Evolutionary conservation across 257 asterid species (phyloP), one percentile per base, ranked within the genome.

Genomic region (Buddleja alternifolia): DNA sequence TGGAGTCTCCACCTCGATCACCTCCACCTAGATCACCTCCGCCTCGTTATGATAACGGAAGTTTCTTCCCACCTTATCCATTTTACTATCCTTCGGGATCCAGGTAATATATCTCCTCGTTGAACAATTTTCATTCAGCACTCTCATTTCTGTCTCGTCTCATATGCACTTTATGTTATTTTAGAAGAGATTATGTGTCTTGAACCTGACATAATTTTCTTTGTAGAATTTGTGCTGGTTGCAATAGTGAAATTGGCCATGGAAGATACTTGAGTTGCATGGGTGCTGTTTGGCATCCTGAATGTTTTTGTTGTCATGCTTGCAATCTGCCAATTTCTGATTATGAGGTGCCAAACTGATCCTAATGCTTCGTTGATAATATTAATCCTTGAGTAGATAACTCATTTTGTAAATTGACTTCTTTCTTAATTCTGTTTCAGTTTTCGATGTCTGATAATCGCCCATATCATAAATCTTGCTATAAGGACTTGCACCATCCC

Each of bases 271-370:
- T 91, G 80, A 91, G 93, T 74, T 89, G 98, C 90, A 85, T 94
- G 98, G 97, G 90, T 51, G 85, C 86, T 68, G 83, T 87, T 66
- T 94, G 99, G 99, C 99, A 94, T 84, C 98, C 99, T n/a, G 99
- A 89, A 71, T 94, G 99, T 74, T 94, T 94, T 50, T 70, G 87
- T 44, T 94, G 99, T 72, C 83, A 81, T 73, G 88, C 85, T 70
- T 94, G 99, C 83, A 75, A 74, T 71, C 85, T 20, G 10, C 96
- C 98, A 8, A 94, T 94, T 62, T 89, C 99, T 65, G 99, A 94
- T 82, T 81, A 84, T 52, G 99, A 94, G 99, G 99, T 91, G 66
- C 71, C 74, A 37, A 75, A 78, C 65, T 60, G 4, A 51, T 63
- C 70, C 42, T 48, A 62, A 48, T 61, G 39, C 67, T 47, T 20